Evolutionary conservation across 805 yeast genomes (phyloP), one percentile per base, ranked within the genome.

Genomic region (Cyberlindnera maclurae): DNA sequence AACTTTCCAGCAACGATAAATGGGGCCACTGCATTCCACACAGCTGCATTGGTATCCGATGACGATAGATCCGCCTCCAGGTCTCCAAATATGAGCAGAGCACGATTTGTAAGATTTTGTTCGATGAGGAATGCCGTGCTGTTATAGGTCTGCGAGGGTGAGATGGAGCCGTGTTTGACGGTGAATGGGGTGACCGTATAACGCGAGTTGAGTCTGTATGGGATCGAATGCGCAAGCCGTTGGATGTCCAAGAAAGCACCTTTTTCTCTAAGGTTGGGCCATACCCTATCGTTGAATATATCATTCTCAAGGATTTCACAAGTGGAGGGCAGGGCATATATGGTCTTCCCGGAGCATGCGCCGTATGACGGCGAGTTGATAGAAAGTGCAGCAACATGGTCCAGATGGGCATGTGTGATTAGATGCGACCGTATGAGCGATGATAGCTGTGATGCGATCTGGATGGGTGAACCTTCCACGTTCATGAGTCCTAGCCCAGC

Each of bases 331-430:
- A 77, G 58, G 0, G 87, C 95, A 44, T 66, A 72, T 4, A 86
- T 54, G 3, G 51, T 49, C 50, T 73, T 79, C 2, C 60, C 57
- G 5, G 52, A 45, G 11, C 45, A 37, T 15, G 43, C 34, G 9
- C 54, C 42, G 46, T 73, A 68, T 12, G 70, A 67, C 0, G 95
- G 85, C 3, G 89, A 75, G 53, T 87, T 87, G 37, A 88, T 60
- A 0, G 80, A 75, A 34, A 88, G 54, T 0, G 82, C 84, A 9
- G 72, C 55, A 12, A 86, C 67, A 56, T 88, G 97, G 57, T 88
- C 97, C 37, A 88, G 54, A 59, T 88, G 97, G 0, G 90, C 75
- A 58, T 88, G 97, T 1, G 96, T 75, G 20, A 88, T 70, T 34
- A 80, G 62, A 45, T 70, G 75, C 26, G 63, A 63, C 7, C 61